phyloP scores from a whole-genome alignment of 176 grass and related monocot genomes.

The Chloris gayana region DNA sequence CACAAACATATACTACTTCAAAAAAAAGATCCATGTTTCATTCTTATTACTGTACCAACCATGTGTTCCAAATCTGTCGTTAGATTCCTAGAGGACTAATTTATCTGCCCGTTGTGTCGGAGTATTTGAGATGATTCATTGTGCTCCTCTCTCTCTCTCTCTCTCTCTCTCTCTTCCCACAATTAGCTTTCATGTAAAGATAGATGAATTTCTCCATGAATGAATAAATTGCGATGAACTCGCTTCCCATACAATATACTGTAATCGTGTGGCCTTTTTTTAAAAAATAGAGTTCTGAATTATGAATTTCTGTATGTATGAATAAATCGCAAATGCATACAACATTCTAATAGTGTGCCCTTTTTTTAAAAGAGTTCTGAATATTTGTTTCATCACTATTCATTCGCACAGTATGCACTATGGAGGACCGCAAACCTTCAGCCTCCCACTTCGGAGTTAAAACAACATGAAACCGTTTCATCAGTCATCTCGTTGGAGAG shows the following conservation, averaged over 20 bases:
- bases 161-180: too few species aligned
- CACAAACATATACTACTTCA: neutral
- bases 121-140: neutral
- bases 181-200: conserved; percentile 6
- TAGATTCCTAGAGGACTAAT: conserved; percentile 17
- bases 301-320: too few species aligned
- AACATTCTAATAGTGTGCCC: too few species aligned
- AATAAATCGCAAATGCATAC: too few species aligned
- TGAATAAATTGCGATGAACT: conserved; percentile 32
- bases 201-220: conserved; percentile 24
- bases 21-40: neutral
- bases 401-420: too few species aligned
- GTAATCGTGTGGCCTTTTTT: too few species aligned
- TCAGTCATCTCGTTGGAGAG: too few species aligned
- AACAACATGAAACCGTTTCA: neutral
- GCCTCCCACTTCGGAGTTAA: neutral
- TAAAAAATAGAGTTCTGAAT: too few species aligned
- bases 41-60: neutral
- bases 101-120: neutral
- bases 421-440: neutral
- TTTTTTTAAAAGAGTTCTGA: neutral
- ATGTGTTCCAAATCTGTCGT: neutral
- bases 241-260: too few species aligned
- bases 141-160: too few species aligned
- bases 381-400: too few species aligned